Evolutionary conservation across 2,329 filamentous ascomycete species (phyloP).

Genomic region (Apiospora hydei): DNA sequence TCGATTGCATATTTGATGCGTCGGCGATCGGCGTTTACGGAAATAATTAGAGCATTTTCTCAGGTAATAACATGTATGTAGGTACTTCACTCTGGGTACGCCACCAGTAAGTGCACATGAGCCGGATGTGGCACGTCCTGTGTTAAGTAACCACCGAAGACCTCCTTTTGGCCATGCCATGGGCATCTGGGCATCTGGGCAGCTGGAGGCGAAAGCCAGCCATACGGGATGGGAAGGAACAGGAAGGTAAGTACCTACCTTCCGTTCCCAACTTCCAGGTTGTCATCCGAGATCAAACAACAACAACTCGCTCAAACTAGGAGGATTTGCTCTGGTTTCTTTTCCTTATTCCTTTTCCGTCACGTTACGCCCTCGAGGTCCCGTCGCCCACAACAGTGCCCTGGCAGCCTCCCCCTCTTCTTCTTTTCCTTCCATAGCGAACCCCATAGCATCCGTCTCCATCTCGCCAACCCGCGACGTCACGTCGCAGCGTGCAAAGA

Average conservation of each 20-base stretch:
- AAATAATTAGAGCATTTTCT: neutral
- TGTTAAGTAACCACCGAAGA: conserved; percentile 1
- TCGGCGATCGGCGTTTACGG: conserved; percentile 11
- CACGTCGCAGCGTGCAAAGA: neutral
- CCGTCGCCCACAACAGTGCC: neutral
- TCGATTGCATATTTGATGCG: neutral
- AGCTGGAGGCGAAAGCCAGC: conserved; percentile 10
- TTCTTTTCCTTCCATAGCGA: neutral
- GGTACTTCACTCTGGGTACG: neutral
- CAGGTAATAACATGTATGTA: neutral
- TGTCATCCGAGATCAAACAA: conserved; percentile 12
- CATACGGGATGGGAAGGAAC: neutral
- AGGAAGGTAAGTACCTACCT: neutral
- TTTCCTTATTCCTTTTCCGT: neutral
- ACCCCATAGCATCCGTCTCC: neutral
- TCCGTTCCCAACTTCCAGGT: conserved; percentile 11
- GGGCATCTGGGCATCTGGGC: neutral
- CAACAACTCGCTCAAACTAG: neutral
- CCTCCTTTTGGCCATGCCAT: conserved; percentile 8
- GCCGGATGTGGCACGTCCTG: conserved; percentile 4
- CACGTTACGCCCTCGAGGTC: neutral
- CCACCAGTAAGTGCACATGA: neutral
- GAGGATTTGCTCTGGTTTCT: neutral
- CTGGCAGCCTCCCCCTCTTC: neutral
- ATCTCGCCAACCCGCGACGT: neutral